These are phyloP conservation scores for Russula vinacea DNA, from an alignment of 768 basidiomycete species.

Conservation along the genomic window DNA sequence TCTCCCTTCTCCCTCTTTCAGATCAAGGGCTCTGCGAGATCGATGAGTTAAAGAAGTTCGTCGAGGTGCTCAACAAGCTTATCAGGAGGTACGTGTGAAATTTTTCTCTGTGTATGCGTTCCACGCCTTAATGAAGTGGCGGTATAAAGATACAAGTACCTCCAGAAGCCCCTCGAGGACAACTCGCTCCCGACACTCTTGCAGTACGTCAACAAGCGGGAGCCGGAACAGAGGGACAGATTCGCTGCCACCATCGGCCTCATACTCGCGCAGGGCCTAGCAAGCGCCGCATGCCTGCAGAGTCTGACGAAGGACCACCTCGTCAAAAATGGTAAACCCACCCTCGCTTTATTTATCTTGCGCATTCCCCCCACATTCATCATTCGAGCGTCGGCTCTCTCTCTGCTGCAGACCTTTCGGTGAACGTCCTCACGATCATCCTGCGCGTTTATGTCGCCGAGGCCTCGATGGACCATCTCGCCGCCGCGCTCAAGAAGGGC, in stretches of 20 bases:
- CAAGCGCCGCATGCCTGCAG: constrained; percentile 70
- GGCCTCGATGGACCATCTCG: constrained; percentile 88
- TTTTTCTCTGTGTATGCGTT: constrained; percentile 4
- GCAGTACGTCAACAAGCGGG: constrained; percentile 88
- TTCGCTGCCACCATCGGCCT: constrained; percentile 78
- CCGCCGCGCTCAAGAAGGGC: constrained; percentile 74
- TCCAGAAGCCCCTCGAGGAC: constrained; percentile 93
- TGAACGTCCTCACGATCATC: constrained; percentile 71
- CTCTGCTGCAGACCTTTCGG: constrained; percentile 61
- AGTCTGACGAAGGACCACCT: constrained; percentile 91
- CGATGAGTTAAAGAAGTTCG: constrained; percentile 87
- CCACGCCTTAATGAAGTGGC: constrained; percentile 19
- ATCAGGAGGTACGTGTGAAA: constrained; percentile 72
- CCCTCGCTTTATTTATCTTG: background rate
- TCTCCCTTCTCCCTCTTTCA: constrained; percentile 89
- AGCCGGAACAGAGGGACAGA: constrained; percentile 72
- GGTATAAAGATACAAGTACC: constrained; percentile 86
- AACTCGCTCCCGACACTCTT: constrained; percentile 76
- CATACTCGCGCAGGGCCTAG: constrained; percentile 79
- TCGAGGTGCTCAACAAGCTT: constrained; percentile 93
- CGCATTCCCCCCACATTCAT: background rate
- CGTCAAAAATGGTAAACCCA: constrained; percentile 80
- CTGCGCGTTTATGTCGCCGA: constrained; percentile 78
- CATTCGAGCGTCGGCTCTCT: background rate
- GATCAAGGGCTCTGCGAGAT: constrained; percentile 74